Percentiles rank a stretch among this genome's conserved stretches.
phyloP scores from a whole-genome alignment of 169 alveolate genomes.

The Eimeria falciformis region DNA sequence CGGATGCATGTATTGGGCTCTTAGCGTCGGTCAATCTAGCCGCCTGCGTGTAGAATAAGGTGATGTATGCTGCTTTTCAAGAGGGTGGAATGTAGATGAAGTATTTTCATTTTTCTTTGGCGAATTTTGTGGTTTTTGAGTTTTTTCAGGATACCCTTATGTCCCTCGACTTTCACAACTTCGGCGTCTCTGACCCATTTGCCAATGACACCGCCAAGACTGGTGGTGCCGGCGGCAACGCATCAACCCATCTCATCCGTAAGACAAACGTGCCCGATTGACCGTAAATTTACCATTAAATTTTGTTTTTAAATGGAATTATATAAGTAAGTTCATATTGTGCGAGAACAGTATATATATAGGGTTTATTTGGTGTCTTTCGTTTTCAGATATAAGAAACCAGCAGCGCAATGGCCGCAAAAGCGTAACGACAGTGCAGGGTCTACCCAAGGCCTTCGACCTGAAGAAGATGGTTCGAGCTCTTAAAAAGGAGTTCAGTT shows the following conservation, averaged over 20 bases:
- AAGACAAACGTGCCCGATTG: neutral
- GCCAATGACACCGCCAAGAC: slow-evolving; percentile 80
- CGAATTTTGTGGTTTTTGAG: neutral
- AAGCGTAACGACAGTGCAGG: slow-evolving; percentile 96
- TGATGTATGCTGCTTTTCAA: too few relatives aligned
- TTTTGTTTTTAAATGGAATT: neutral
- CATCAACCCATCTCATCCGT: slow-evolving; percentile 76
- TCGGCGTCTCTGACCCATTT: slow-evolving; percentile 80
- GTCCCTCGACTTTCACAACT: slow-evolving; percentile 80
- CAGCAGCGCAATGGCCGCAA: slow-evolving; percentile 96
- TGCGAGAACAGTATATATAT: too few relatives aligned
- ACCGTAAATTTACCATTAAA: neutral
- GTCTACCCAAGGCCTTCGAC: slow-evolving; percentile 93
- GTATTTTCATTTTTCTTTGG: too few relatives aligned
- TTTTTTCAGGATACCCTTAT: slow-evolving; percentile 70
- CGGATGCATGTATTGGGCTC: too few relatives aligned
- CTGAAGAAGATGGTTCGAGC: slow-evolving; percentile 94
- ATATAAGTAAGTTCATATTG: too few relatives aligned
- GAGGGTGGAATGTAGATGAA: too few relatives aligned
- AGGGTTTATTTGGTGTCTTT: too few relatives aligned
- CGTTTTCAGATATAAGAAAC: slow-evolving; percentile 87
- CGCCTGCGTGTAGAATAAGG: too few relatives aligned
- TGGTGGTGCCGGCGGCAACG: slow-evolving; percentile 76
- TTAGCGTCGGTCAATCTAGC: too few relatives aligned
- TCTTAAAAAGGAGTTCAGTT: slow-evolving; percentile 91